These are phyloP conservation scores for Aeschynomene evenia DNA, from an alignment of 306 rosid genomes.

Conservation along the genomic window DNA sequence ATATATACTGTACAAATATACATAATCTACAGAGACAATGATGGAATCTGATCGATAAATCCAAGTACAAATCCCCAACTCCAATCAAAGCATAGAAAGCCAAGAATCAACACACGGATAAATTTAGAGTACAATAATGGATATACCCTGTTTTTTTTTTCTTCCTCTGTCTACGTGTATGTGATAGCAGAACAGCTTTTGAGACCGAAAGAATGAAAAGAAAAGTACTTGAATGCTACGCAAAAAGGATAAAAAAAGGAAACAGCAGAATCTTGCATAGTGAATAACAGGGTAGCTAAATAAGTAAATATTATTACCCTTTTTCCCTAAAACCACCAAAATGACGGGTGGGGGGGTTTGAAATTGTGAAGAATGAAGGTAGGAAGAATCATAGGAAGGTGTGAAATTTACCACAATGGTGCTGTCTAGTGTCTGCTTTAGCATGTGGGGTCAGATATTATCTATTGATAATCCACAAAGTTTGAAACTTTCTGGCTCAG, in stretches of 20 bases:
- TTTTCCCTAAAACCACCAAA: constrained; percentile 29
- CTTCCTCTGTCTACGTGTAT: background rate
- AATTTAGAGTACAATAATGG: constrained; percentile 22
- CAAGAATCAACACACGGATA: constrained; percentile 20
- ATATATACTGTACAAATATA: background rate
- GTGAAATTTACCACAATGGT: constrained; percentile 7
- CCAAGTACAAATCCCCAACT: constrained; percentile 34
- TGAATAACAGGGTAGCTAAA: background rate
- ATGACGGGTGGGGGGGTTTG: constrained; percentile 9
- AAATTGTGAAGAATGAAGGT: background rate
- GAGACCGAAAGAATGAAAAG: constrained; percentile 18
- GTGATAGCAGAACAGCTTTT: constrained; percentile 3
- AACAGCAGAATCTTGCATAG: constrained; percentile 26
- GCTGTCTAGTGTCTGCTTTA: background rate
- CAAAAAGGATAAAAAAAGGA: constrained; percentile 31
- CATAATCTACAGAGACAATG: constrained; percentile 31
- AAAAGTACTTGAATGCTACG: constrained; percentile 45
- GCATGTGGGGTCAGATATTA: constrained; percentile 40
- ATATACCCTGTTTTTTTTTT: constrained; percentile 17
- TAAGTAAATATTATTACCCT: background rate
- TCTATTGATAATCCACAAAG: constrained; percentile 34
- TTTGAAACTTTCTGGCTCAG: constrained; percentile 33
- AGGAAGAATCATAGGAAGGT: constrained; percentile 26
- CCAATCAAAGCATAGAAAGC: constrained; percentile 36
- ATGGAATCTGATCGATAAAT: constrained; percentile 46